These are phyloP conservation scores for Gyrodon lividus DNA, from an alignment of 768 basidiomycete species.

Conservation along the genomic window DNA sequence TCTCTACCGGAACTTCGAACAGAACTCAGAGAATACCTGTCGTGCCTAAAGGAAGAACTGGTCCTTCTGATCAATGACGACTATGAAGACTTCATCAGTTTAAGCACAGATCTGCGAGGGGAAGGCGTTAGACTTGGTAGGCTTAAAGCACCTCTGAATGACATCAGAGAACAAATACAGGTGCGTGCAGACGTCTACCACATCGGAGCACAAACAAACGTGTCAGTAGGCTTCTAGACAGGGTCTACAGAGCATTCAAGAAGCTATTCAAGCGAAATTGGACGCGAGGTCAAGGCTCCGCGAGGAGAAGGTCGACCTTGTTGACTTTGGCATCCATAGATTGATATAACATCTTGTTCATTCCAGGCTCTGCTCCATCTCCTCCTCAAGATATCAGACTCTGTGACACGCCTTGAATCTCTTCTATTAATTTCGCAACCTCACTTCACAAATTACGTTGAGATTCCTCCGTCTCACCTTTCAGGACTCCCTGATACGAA, in stretches of 20 bases:
- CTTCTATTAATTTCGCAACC: slow-evolving; percentile 67
- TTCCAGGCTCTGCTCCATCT: slow-evolving; percentile 77
- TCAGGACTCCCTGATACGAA: slow-evolving; percentile 27
- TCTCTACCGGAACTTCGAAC: slow-evolving; percentile 84
- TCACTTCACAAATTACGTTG: slow-evolving; percentile 43
- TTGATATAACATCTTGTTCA: slow-evolving; percentile 4
- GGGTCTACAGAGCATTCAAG: slow-evolving; percentile 65
- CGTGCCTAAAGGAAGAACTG: slow-evolving; percentile 85
- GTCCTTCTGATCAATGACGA: slow-evolving; percentile 96
- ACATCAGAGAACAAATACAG: slow-evolving; percentile 63
- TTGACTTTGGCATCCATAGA: not conserved
- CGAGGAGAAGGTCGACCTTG: slow-evolving; percentile 68
- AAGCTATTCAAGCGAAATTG: slow-evolving; percentile 76
- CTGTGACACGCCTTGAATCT: slow-evolving; percentile 82
- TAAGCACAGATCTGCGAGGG: slow-evolving; percentile 88
- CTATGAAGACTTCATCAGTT: slow-evolving; percentile 95
- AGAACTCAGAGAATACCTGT: slow-evolving; percentile 85
- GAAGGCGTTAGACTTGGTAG: slow-evolving; percentile 73
- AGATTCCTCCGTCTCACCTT: slow-evolving; percentile 31
- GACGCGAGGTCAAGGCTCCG: slow-evolving; percentile 70
- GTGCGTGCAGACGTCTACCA: slow-evolving; percentile 42
- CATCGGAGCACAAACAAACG: not conserved
- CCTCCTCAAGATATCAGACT: slow-evolving; percentile 90
- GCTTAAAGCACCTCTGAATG: slow-evolving; percentile 65
- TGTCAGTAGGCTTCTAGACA: slow-evolving; percentile 50